Base-by-base conservation (phyloP, 352 stramenopile genomes). In the Aphanomyces cochlioides region DNA sequence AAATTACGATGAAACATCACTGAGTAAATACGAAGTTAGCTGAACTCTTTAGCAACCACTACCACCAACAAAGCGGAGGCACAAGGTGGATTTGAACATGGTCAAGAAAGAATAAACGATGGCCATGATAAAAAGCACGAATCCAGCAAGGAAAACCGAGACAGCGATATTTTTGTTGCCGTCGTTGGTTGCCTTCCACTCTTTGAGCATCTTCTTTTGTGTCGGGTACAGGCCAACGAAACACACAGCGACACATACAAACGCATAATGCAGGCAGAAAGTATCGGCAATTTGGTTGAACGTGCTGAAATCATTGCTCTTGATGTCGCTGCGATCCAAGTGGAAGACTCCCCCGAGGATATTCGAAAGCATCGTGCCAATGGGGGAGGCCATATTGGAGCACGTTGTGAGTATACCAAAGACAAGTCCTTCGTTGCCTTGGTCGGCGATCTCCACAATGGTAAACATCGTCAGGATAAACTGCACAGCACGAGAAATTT, bases 391-490 rank as follows among this genome's bases (percentile, higher is more conserved):
- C 21, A 67, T 21, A 28, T 67, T 67, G 19, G 60, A 67, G 19
- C 45, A 37, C 10, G 60, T 67, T 15, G 60, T 67, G 19, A 67
- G 38, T 7, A 75, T 39, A 21, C 58, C 65, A 39, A 54, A 65
- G 28, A 56, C 43, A 6, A 66, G 43, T 15, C 69, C 69, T 74
- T 65, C 72, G 17, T 72, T 68, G 34, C 80, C 80, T 17, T 78
- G 64, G 12, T 78, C 80, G 53, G 78, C 77, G 34, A 87, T 67
- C 67, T 87, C 78, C n/a, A 84, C 78, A 37, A 85, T 78, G 50
- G 82, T 73, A 36, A 79, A 87, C 21, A 78, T 87, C 43, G 79
- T 83, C 38, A 87, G 77, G 66, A 87, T 87, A 34, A 84, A 87
- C 5, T 75, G 73, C 13, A 84, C 70, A 36, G 73, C 76, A 19